Evolutionary conservation across 2,329 filamentous ascomycete genomes (phyloP), one percentile per base, ranked within the genome.

Genomic region (Trichoderma arundinaceum): DNA sequence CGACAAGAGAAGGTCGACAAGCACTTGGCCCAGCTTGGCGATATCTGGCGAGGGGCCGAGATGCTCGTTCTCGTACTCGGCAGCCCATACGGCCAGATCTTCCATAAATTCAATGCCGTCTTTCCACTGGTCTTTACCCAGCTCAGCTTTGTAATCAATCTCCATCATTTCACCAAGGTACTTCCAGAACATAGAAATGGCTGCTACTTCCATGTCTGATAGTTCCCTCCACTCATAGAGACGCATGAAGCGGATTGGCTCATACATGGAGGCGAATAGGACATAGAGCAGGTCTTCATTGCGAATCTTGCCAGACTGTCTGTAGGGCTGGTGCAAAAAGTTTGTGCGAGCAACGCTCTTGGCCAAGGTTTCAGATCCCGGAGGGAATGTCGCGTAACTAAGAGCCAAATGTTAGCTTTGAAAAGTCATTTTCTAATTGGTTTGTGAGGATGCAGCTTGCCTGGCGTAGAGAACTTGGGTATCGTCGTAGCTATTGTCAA

Each of bases 111-210:
- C 83, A 33, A 85, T 73, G 35, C 83, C 83, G 70, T 86, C 81
- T 2, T 67, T 70, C 83, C 83, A 86, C 13, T 72, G 57, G 9
- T 75, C 69, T 38, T 72, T 75, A 6, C 69, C 67, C 2, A 83
- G 77, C 13, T 76, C 72, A 1, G 76, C 76, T 28, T 74, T 73
- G 69, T 85, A 86, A 54, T 80, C 74, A 67, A 93, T 90, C 0
- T 81, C 83, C 86, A 93, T 90, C 60, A 86, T 85, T 70, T 92
- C 88, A 13, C 90, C 90, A 15, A 92, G 77, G 60, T 82, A 82
- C 75, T 90, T 91, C 90, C 90, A 93, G 71, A 90, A 87, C 0
- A 86, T 87, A 15, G 85, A 88, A 35, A 89, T 76, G 0, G 89
- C 90, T 68, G 88, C 90, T 9, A 80, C 75, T 75, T 94, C 91